Percentiles rank a stretch among this genome's conserved stretches.
Evolutionary conservation across 768 basidiomycete species (phyloP).

Genomic region (Kwoniella europaea): DNA sequence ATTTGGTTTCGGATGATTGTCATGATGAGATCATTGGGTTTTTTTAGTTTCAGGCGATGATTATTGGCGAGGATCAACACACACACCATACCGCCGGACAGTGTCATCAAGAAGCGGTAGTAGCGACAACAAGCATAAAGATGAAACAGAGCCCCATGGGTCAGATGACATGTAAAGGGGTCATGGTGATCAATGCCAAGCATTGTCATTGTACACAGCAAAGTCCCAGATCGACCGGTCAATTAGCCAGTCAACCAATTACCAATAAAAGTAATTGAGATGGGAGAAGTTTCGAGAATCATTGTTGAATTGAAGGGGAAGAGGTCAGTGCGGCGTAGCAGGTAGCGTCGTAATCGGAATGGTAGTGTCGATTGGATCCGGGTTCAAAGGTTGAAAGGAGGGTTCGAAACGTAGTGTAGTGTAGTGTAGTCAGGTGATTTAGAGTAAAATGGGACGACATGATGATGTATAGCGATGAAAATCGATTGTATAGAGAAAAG

Average conservation of each 20-base stretch:
- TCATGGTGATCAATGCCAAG: constrained; percentile 6
- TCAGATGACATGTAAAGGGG: neutral
- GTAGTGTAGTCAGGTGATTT: constrained; percentile 8
- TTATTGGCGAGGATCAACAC: neutral
- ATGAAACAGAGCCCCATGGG: constrained; percentile 19
- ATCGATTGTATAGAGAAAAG: neutral
- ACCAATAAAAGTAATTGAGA: neutral
- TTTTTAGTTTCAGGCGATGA: constrained; percentile 9
- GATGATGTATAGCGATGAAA: neutral
- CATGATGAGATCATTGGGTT: neutral
- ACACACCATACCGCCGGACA: constrained; percentile 9
- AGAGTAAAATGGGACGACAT: neutral
- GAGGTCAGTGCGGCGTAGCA: neutral
- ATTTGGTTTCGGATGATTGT: constrained; percentile 8
- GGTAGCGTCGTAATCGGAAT: neutral
- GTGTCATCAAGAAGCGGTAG: constrained; percentile 5
- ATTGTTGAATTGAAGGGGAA: neutral
- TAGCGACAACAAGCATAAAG: constrained; percentile 8
- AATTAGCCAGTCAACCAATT: neutral
- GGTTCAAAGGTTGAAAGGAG: constrained; percentile 1
- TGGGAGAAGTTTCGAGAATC: neutral
- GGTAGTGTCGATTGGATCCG: neutral
- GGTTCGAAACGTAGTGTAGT: constrained; percentile 8
- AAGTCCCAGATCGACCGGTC: neutral
- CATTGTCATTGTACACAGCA: neutral